Base-by-base conservation (phyloP, 1,284 basidiomycete species). In the Tylopilus sp. region DNA sequence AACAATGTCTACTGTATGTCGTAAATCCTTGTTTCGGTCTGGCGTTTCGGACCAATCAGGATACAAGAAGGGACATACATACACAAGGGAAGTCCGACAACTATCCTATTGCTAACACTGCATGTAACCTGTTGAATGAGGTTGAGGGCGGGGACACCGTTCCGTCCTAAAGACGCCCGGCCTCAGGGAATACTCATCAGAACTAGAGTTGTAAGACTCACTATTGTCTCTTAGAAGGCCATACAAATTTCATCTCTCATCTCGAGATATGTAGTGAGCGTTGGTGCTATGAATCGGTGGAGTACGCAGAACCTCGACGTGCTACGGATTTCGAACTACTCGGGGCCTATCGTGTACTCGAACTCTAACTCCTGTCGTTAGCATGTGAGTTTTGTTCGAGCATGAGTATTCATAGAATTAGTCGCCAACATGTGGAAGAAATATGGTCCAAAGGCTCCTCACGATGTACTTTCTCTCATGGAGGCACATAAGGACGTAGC, bases 171-270 rank as follows among this genome's bases (percentile, higher is more conserved):
- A 15, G 12, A 49, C 12, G 10, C n/a, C 12, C n/a, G 13, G 47
- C 13, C 12, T 49, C 47, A 49, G 44, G 22, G 22, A 12, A 49
- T 4, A 49, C 24, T 49, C 12, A 4, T 6, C 13, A 15, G 2
- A 15, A 49, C n/a, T 15, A 49, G 47, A 49, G 6, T n/a, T 49
- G 13, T 5, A 24, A 6, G n/a, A n/a, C 63, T 57, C 16, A 73
- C 72, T 71, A 32, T 68, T 54, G 22, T 29, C 57, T 22, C 77
- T 8, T 73, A 69, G 57, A 80, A 78, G 0, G 80, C 69, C 0
- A 60, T 39, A 1, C 61, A 39, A 4, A 82, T 64, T 60, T 83
- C 82, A 18, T 81, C 78, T 29, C 67, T 60, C 15, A 82, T 63
- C 9, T 75, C 77, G 10, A 69, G 55, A 29, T 29, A 29, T 29